Conservation (phyloP, 106 monocot species). For the Dioscorea zingiberensis region DNA sequence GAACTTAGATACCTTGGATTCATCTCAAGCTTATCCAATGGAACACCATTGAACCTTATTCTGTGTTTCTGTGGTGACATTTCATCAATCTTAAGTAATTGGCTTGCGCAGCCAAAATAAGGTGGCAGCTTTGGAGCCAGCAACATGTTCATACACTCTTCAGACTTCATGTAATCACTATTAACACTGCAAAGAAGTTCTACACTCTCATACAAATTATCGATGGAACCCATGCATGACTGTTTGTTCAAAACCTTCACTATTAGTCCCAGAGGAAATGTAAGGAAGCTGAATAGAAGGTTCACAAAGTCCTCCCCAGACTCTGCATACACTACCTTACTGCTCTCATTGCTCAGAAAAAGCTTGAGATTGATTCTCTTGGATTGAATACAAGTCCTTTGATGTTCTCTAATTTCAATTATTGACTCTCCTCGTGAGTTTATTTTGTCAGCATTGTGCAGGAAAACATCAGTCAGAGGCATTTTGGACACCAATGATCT, state of each 20-base stretch:
- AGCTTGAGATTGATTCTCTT: conserved; percentile 26
- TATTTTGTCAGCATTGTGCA: conserved; percentile 7
- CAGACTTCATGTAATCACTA: conserved; percentile 13
- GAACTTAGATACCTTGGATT: conserved; percentile 16
- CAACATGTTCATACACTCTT: conserved; percentile 18
- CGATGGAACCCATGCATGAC: conserved; percentile 23
- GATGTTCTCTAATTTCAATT: conserved; percentile 6
- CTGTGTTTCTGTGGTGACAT: not conserved
- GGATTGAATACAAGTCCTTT: not conserved
- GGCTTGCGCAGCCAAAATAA: conserved; percentile 2
- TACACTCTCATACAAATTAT: conserved; percentile 39
- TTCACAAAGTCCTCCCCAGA: conserved; percentile 32
- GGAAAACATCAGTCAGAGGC: conserved; percentile 29
- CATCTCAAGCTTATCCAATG: conserved; percentile 4
- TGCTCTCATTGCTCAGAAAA: conserved; percentile 20
- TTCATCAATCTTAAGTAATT: conserved; percentile 19
- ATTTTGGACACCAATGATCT: conserved; percentile 18
- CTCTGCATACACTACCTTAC: conserved; percentile 48
- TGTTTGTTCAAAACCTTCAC: conserved; percentile 14
- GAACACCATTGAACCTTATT: conserved; percentile 11
- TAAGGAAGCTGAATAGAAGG: conserved; percentile 39
- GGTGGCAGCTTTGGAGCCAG: conserved; percentile 26
- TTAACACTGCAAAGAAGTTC: conserved; percentile 16
- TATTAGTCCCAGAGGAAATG: conserved; percentile 36
- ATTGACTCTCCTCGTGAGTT: conserved; percentile 13